Evolutionary conservation across 1,284 basidiomycete genomes (phyloP).

Genomic region (Golubevia sp.): DNA sequence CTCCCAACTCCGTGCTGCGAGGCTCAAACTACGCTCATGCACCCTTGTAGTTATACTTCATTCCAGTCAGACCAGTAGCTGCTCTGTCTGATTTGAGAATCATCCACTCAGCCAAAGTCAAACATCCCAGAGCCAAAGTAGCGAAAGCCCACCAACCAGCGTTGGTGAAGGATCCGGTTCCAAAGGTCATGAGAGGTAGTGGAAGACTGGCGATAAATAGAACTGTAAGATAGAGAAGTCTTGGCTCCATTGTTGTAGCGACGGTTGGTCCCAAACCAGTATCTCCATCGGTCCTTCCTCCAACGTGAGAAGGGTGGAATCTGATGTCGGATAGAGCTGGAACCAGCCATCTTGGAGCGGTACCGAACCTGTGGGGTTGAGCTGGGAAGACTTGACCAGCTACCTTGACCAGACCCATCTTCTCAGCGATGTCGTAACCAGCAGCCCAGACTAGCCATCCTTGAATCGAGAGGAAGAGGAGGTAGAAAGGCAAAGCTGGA

Average conservation of each 20-base stretch:
- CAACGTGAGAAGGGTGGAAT: slow-evolving; percentile 15
- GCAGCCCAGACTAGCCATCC: slow-evolving; percentile 33
- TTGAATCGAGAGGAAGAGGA: slow-evolving; percentile 34
- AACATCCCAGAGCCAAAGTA: slow-evolving; percentile 23
- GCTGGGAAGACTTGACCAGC: slow-evolving; percentile 22
- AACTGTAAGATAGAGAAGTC: slow-evolving; percentile 47
- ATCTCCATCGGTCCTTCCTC: slow-evolving; percentile 8
- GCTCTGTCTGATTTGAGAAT: slow-evolving; percentile 42
- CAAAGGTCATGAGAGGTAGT: slow-evolving; percentile 53
- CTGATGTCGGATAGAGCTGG: slow-evolving; percentile 43
- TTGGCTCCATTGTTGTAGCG: slow-evolving; percentile 16
- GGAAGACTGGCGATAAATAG: slow-evolving; percentile 36
- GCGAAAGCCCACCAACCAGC: slow-evolving; percentile 54
- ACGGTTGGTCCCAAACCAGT: slow-evolving; percentile 14
- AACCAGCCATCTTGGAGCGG: slow-evolving; percentile 49
- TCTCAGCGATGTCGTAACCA: slow-evolving; percentile 26
- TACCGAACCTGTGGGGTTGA: slow-evolving; percentile 54
- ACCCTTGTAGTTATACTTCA: slow-evolving; percentile 55
- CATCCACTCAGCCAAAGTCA: slow-evolving; percentile 32
- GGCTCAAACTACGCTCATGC: too few relatives aligned
- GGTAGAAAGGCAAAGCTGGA: slow-evolving; percentile 55
- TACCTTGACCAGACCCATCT: slow-evolving; percentile 24
- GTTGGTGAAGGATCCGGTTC: slow-evolving; percentile 51
- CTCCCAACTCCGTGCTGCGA: too few relatives aligned
- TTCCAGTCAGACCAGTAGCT: slow-evolving; percentile 32